Percentiles rank a stretch among this genome's conserved stretches.
Evolutionary conservation across 2,329 filamentous ascomycete species (phyloP).

Genomic region (Fusarium haematococcum): DNA sequence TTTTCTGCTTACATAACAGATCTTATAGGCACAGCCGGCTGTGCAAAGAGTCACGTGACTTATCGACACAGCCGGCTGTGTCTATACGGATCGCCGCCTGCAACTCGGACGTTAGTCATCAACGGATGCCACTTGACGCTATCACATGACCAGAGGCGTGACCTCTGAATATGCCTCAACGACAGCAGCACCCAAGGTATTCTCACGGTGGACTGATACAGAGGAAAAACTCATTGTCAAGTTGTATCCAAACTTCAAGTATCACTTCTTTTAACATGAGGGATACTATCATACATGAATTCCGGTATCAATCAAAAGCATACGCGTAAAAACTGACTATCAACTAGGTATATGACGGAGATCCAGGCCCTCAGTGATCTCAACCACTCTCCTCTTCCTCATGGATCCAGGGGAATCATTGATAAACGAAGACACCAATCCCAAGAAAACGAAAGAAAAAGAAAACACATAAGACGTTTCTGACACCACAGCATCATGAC

Average conservation of each 20-base stretch:
- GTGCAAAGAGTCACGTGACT: no score
- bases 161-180: background rate
- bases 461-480: slow-evolving; percentile 37
- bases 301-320: slow-evolving; percentile 42
- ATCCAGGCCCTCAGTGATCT: slow-evolving; percentile 46
- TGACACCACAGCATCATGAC: slow-evolving; percentile 40
- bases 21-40: no score
- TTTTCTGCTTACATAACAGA: no score
- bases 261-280: slow-evolving; percentile 26
- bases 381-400: slow-evolving; percentile 47
- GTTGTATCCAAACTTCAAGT: slow-evolving; percentile 23
- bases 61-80: no score
- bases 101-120: slow-evolving; percentile 38
- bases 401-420: slow-evolving; percentile 55
- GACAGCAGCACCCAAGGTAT: background rate
- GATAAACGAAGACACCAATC: slow-evolving; percentile 53
- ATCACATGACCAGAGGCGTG: slow-evolving; percentile 17
- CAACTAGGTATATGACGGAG: slow-evolving; percentile 52
- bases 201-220: background rate
- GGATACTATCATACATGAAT: slow-evolving; percentile 40
- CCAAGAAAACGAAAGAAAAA: slow-evolving; percentile 45
- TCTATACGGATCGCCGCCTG: no score
- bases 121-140: background rate
- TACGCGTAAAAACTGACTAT: slow-evolving; percentile 45
- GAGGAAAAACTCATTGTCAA: no score